A percentile compares a stretch with the other conserved stretches of the same genome.
Conservation (phyloP, 306 rosid species). For the Luffa acutangula region DNA sequence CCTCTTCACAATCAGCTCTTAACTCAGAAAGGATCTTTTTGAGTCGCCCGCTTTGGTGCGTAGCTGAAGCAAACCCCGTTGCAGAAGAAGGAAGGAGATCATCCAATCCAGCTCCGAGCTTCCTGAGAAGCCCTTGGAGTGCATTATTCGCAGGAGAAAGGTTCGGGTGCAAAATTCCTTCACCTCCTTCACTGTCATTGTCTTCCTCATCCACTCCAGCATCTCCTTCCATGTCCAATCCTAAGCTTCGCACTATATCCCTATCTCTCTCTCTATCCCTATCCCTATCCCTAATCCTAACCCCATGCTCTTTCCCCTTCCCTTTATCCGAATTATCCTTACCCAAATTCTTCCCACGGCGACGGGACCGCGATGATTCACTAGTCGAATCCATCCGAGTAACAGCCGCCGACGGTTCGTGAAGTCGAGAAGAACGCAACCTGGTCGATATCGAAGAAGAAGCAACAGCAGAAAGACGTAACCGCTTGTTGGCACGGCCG, state of each 20-base stretch:
- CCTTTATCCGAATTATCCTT: conserved; percentile 58
- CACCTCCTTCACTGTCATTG: conserved; percentile 73
- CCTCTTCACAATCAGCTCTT: conserved; percentile 88
- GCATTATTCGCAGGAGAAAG: conserved; percentile 87
- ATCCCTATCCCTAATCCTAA: conserved; percentile 37
- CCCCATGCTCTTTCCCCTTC: conserved; percentile 78
- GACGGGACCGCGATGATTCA: conserved; percentile 80
- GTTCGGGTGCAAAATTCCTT: conserved; percentile 60
- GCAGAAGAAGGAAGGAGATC: conserved; percentile 75
- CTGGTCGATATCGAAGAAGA: conserved; percentile 42
- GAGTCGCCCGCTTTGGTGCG: conserved; percentile 80
- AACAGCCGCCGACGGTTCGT: conserved; percentile 20
- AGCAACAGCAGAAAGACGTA: conserved; percentile 43
- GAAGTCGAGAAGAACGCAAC: conserved; percentile 44
- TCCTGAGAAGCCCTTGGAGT: conserved; percentile 79
- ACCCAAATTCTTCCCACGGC: conserved; percentile 47
- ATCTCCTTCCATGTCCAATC: conserved; percentile 47
- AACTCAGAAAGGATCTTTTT: conserved; percentile 74
- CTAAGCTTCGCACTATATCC: conserved; percentile 45
- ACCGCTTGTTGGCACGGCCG: conserved; percentile 62
- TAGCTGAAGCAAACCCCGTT: conserved; percentile 54
- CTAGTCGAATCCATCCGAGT: conserved; percentile 59
- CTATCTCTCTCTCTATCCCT: conserved; percentile 40
- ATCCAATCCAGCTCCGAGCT: conserved; percentile 91
- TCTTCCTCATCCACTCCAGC: conserved; percentile 56